Evolutionary conservation across 306 rosid species (phyloP), one percentile per base, ranked within the genome.

Genomic region (Mimosa pudica): DNA sequence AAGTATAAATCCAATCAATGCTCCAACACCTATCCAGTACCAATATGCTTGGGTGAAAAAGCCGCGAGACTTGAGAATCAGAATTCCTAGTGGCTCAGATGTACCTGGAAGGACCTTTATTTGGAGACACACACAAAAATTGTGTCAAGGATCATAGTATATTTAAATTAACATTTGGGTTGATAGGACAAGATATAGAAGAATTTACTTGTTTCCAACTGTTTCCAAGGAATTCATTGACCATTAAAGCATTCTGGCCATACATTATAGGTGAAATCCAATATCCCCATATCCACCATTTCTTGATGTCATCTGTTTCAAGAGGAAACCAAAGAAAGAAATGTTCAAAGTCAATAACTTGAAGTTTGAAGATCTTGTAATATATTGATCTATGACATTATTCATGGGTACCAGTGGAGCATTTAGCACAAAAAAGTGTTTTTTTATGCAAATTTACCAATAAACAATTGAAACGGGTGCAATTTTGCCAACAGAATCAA

Each of bases 201-300:
- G 82, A 82, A 70, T 65, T 80, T 86, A 86, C 89, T 6, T 77
- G 69, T 57, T 7, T 52, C 82, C 82, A 78, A 30, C 60, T 78
- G 16, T 78, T 2, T 48, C 82, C 76, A 68, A 87, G 90, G 77
- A 81, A 89, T 73, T 89, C 93, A 65, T 89, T 89, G 47, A 54
- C 86, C 54, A 67, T 71, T 60, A 89, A 8, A 30, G 88, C 93
- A 81, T 77, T 81, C 67, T 87, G 89, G 14, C 88, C 90, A 55
- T 87, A 89, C 88, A 80, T 87, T 46, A 89, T 41, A 30, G 93
- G 93, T 60, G 93, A 89, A n/a, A 77, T 63, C 90, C 88, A 89
- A 82, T 65, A 87, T 66, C 86, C 93, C 90, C 93, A 89, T 47
- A 85, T 83, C 86, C 89, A 83, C 92, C 92, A 89, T 4, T 45